Conservation (phyloP, 2,329 filamentous ascomycete species). For the Lachnellula occidentalis region DNA sequence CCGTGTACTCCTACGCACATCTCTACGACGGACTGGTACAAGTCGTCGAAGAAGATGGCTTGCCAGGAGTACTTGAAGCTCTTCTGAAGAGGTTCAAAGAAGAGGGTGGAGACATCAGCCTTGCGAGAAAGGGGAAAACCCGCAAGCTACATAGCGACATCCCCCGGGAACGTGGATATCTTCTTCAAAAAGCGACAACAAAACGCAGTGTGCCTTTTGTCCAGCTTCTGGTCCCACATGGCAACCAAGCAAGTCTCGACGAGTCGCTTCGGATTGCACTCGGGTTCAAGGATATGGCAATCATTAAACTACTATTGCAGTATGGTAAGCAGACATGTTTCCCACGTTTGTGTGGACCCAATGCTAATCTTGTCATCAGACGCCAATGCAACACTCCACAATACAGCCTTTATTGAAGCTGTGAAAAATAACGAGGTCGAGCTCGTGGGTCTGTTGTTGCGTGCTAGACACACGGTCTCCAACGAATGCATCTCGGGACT, state of each 20-base stretch:
- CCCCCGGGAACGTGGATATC: constrained; percentile 6
- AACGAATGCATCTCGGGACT: constrained; percentile 8
- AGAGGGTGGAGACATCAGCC: constrained; percentile 13
- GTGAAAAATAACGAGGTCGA: constrained; percentile 9
- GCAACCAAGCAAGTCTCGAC: constrained; percentile 14
- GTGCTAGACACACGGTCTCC: constrained; percentile 8
- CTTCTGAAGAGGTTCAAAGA: constrained; percentile 9
- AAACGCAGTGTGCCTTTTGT: constrained; percentile 5
- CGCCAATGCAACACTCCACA: constrained; percentile 6
- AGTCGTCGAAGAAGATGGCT: constrained; percentile 11
- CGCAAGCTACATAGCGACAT: constrained; percentile 9
- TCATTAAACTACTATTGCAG: constrained; percentile 10
- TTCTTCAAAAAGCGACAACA: constrained; percentile 11
- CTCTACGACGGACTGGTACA: constrained; percentile 10
- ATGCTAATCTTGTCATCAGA: constrained; percentile 1
- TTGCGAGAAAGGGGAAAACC: constrained; percentile 10
- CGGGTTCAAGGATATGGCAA: constrained; percentile 2
- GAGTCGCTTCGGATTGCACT: constrained; percentile 14
- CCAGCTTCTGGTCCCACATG: constrained; percentile 11
- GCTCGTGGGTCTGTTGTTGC: constrained; percentile 10
- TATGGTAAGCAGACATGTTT: constrained; percentile 8
- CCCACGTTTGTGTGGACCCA: neutral
- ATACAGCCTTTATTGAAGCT: constrained; percentile 3
- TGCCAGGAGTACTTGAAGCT: constrained; percentile 11
- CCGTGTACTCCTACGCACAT: constrained; percentile 9